Conservation (phyloP, 768 basidiomycete species). For the Kwoniella shandongensis region DNA sequence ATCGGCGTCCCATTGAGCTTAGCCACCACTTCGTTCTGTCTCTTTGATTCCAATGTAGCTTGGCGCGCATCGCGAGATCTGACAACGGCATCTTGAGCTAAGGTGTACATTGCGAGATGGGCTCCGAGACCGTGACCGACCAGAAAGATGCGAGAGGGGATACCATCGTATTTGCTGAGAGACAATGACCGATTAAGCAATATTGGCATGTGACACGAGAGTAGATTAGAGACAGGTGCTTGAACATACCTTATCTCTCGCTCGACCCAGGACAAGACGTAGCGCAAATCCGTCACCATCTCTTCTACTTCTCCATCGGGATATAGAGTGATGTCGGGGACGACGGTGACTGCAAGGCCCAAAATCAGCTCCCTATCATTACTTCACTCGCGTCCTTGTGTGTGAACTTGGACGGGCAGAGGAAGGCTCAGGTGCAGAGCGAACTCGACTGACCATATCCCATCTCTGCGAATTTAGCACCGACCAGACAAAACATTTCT, state of each 20-base stretch:
- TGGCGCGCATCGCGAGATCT: constrained; percentile 24
- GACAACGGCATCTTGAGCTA: constrained; percentile 39
- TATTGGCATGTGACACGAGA: background rate
- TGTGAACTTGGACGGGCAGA: too few species aligned
- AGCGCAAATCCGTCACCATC: constrained; percentile 25
- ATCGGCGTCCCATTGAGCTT: background rate
- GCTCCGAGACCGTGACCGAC: constrained; percentile 37
- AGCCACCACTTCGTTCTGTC: background rate
- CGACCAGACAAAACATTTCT: constrained; percentile 9
- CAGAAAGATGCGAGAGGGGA: constrained; percentile 22
- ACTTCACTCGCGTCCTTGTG: too few species aligned
- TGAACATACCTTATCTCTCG: constrained; percentile 12
- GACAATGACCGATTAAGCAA: background rate
- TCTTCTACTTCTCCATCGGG: constrained; percentile 2
- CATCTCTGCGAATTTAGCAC: constrained; percentile 12
- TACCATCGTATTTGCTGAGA: constrained; percentile 22
- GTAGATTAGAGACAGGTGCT: background rate
- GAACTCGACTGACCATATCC: constrained; percentile 22
- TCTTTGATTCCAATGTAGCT: too few species aligned
- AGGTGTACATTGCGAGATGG: constrained; percentile 28
- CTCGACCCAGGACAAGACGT: constrained; percentile 26
- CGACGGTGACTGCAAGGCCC: constrained; percentile 17
- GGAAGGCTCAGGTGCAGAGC: too few species aligned
- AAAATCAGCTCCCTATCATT: too few species aligned
- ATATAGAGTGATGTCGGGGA: constrained; percentile 31